Percentiles rank a stretch among this genome's conserved stretches.
Evolutionary conservation across 768 basidiomycete species (phyloP).

Genomic region (Lactarius pseudohatsudake): DNA sequence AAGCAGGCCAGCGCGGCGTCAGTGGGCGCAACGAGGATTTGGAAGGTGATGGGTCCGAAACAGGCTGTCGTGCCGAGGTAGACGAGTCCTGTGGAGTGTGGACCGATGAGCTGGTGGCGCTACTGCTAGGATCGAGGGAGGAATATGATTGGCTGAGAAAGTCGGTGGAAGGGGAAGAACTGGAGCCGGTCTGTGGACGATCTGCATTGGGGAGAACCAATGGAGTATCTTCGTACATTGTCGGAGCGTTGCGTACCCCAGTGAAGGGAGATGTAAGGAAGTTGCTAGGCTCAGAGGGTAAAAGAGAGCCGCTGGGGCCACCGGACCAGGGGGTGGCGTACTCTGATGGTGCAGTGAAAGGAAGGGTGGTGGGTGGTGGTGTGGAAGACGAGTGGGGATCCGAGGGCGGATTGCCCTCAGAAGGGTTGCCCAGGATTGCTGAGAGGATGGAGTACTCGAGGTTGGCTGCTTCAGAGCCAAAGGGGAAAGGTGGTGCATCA

Average conservation of each 20-base stretch:
- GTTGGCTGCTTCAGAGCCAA: constrained; percentile 89
- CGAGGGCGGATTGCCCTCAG: constrained; percentile 11
- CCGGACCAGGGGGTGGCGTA: constrained; percentile 22
- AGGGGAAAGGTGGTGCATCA: constrained; percentile 61
- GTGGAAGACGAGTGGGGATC: constrained; percentile 30
- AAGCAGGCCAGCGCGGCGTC: constrained; percentile 28
- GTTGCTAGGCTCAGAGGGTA: constrained; percentile 14
- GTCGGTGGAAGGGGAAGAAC: constrained; percentile 18
- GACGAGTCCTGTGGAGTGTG: constrained; percentile 16
- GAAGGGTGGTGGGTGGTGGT: constrained; percentile 22
- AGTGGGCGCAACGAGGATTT: constrained; percentile 22
- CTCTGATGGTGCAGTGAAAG: constrained; percentile 17
- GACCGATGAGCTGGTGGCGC: constrained; percentile 7
- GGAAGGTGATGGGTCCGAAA: constrained; percentile 9
- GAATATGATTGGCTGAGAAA: constrained; percentile 21
- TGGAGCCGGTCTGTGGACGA: constrained; percentile 12
- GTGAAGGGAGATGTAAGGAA: constrained; percentile 21
- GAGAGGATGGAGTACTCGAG: constrained; percentile 94
- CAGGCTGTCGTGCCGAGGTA: not conserved
- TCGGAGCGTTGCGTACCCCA: constrained; percentile 4
- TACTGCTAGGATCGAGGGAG: constrained; percentile 14
- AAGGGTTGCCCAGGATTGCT: constrained; percentile 67
- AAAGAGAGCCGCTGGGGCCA: constrained; percentile 6
- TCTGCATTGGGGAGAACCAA: constrained; percentile 10
- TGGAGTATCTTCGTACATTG: constrained; percentile 13